A percentile compares a stretch with the other conserved stretches of the same genome.
phyloP scores from a whole-genome alignment of 306 rosid genomes.

The Vachellia pachyceras region DNA sequence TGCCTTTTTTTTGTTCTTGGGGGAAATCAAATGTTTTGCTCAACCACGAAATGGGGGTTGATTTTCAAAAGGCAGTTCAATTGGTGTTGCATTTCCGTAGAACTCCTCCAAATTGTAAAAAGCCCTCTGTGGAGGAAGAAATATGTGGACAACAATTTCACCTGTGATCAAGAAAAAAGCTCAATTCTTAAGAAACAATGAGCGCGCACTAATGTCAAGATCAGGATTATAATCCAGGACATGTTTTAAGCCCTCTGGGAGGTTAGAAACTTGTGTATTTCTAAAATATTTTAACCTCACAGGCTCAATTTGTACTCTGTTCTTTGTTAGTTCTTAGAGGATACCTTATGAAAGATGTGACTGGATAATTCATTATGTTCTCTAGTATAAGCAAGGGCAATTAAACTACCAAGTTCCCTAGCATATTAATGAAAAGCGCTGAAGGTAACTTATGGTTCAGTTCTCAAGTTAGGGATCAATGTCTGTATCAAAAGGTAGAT shows the following conservation, averaged over 20 bases:
- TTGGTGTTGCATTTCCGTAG: slow-evolving; percentile 75
- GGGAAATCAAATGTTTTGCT: slow-evolving; percentile 17
- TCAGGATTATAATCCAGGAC: slow-evolving; percentile 4
- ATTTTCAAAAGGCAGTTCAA: slow-evolving; percentile 84
- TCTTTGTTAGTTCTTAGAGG: slow-evolving; percentile 18
- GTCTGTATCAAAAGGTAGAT: neutral
- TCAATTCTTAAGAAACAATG: slow-evolving; percentile 18
- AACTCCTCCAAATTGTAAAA: slow-evolving; percentile 97
- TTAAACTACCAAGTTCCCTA: neutral
- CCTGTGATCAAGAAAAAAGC: slow-evolving; percentile 58
- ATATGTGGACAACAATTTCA: slow-evolving; percentile 89
- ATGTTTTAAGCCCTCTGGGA: neutral
- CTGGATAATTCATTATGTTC: neutral
- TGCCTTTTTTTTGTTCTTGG: neutral
- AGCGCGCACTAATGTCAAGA: neutral
- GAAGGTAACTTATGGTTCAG: neutral
- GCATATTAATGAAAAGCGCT: neutral
- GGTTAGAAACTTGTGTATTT: neutral
- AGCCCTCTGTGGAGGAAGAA: slow-evolving; percentile 85
- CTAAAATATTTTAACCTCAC: neutral
- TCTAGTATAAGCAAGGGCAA: neutral
- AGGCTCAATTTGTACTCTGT: neutral
- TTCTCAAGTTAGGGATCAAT: neutral
- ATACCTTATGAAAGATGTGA: neutral
- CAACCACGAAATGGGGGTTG: slow-evolving; percentile 70